These are phyloP conservation scores for Lepraria neglecta DNA, from an alignment of 495 filamentous ascomycete genomes.

Conservation along the genomic window DNA sequence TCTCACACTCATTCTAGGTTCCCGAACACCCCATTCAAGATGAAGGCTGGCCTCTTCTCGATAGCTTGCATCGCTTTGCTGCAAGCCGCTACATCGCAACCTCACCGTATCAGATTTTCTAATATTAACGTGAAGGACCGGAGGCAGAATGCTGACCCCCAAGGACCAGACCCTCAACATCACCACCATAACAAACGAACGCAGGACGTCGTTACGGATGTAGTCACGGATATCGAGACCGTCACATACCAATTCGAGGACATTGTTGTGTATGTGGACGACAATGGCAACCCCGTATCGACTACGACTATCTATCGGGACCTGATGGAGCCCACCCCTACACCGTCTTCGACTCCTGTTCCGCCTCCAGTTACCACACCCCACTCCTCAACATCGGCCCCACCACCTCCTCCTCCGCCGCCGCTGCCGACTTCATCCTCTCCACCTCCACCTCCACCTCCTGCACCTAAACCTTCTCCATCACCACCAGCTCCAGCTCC, in stretches of 20 bases:
- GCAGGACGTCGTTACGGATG: slow-evolving; percentile 16
- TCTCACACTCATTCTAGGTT: slow-evolving; percentile 16
- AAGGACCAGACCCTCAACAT: neutral
- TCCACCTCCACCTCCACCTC: slow-evolving; percentile 10
- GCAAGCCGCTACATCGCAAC: slow-evolving; percentile 38
- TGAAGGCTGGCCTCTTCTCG: slow-evolving; percentile 36
- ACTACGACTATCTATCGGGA: slow-evolving; percentile 30
- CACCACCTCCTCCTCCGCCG: neutral
- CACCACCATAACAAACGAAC: slow-evolving; percentile 20
- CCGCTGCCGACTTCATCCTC: neutral
- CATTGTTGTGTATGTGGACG: slow-evolving; percentile 60
- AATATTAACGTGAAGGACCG: neutral
- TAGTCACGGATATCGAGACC: slow-evolving; percentile 32
- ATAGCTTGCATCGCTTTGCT: slow-evolving; percentile 31
- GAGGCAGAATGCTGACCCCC: neutral
- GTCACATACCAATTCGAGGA: slow-evolving; percentile 39
- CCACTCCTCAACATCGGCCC: slow-evolving; percentile 5
- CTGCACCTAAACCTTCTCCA: slow-evolving; percentile 2
- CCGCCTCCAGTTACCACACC: slow-evolving; percentile 6
- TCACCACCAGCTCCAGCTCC: neutral
- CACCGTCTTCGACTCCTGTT: slow-evolving; percentile 1
- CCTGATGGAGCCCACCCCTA: slow-evolving; percentile 20
- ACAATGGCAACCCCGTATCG: slow-evolving; percentile 49
- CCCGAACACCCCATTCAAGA: slow-evolving; percentile 25
- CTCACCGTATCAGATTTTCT: slow-evolving; percentile 36